Percentiles rank a stretch among this genome's conserved stretches.
These are phyloP conservation scores for Fusarium burgessii DNA, from an alignment of 2,329 filamentous ascomycete genomes.

Conservation along the genomic window DNA sequence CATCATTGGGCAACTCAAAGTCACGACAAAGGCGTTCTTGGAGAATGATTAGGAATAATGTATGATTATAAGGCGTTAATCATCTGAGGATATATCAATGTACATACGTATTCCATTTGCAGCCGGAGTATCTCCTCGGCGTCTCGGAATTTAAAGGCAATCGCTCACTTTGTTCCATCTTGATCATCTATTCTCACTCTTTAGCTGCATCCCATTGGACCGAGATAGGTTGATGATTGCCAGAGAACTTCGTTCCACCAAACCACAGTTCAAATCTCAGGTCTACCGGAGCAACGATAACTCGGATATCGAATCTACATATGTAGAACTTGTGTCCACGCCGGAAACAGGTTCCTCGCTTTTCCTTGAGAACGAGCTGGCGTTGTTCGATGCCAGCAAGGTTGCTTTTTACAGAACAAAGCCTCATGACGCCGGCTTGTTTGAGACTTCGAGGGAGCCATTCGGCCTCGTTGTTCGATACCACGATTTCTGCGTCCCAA, in stretches of 20 bases:
- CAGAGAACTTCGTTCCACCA: conserved; percentile 31
- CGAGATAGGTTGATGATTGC: conserved; percentile 37
- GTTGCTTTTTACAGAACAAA: conserved; percentile 57
- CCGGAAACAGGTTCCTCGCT: conserved; percentile 51
- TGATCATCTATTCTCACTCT: background rate
- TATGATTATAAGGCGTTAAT: conserved; percentile 20
- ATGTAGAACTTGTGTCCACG: conserved; percentile 55
- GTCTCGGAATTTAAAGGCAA: background rate
- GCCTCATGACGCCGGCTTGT: conserved; percentile 52
- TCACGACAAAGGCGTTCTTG: conserved; percentile 30
- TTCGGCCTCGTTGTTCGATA: conserved; percentile 53
- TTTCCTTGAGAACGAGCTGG: conserved; percentile 54
- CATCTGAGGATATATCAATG: conserved; percentile 26
- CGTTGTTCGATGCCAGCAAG: conserved; percentile 54
- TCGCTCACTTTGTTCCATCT: background rate
- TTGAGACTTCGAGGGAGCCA: conserved; percentile 53
- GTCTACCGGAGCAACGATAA: conserved; percentile 66
- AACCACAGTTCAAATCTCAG: conserved; percentile 60
- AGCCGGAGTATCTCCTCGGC: background rate
- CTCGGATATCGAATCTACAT: conserved; percentile 62
- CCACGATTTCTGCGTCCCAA: conserved; percentile 55
- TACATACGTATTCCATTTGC: conserved; percentile 22
- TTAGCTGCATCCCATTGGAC: conserved; percentile 33
- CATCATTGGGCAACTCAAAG: conserved; percentile 12
- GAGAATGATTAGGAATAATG: conserved; percentile 25